phyloP scores from a whole-genome alignment of 2,329 filamentous ascomycete genomes.

The Monilinia polystroma region DNA sequence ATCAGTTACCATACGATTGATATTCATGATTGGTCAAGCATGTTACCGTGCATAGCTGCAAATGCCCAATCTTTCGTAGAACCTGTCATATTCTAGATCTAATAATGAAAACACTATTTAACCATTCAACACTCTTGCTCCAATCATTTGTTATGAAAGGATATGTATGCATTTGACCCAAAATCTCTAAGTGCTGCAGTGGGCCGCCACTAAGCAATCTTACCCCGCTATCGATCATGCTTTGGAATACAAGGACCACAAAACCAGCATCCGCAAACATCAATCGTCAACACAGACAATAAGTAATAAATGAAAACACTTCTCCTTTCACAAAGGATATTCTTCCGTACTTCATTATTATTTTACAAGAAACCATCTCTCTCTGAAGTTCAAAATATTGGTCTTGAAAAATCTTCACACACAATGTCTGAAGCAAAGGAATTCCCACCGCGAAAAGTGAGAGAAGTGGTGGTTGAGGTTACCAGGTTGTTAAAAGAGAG shows the following conservation, averaged over 20 bases:
- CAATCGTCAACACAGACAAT: not conserved
- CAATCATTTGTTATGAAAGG: conserved; percentile 11
- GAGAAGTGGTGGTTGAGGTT: conserved; percentile 45
- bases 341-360: not conserved
- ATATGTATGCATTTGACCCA: not conserved
- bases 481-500: conserved; percentile 53
- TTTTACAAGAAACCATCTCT: not conserved
- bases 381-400: not conserved
- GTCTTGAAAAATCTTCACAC: not conserved
- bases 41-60: conserved; percentile 4
- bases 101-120: not conserved
- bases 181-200: conserved; percentile 2
- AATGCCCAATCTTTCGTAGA: not conserved
- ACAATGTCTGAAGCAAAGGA: conserved; percentile 15
- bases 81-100: not conserved
- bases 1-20: conserved; percentile 8
- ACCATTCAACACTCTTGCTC: not conserved
- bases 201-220: conserved; percentile 11
- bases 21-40: conserved; percentile 8
- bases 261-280: not conserved
- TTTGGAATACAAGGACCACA: conserved; percentile 11
- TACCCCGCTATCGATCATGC: conserved; percentile 20
- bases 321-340: not conserved
- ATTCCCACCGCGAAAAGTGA: conserved; percentile 37
- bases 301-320: conserved; percentile 16